phyloP scores from a whole-genome alignment of 2,329 filamentous ascomycete species.

The Podosphaera aphanis region DNA sequence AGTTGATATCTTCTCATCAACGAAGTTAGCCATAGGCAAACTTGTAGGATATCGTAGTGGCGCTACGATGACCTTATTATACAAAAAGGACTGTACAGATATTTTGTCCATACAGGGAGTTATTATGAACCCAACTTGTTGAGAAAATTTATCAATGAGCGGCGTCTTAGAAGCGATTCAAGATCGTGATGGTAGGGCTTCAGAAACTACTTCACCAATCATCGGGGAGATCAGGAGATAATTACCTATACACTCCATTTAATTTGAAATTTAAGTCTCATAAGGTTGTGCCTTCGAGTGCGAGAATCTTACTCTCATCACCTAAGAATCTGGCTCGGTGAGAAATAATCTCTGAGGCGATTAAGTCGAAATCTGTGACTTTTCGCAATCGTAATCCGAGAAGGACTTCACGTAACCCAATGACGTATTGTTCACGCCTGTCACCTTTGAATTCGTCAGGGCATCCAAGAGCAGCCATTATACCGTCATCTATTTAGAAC shows the following conservation, averaged over 20 bases:
- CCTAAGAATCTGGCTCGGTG: constrained; percentile 41
- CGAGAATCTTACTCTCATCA: constrained; percentile 39
- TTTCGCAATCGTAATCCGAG: constrained; percentile 33
- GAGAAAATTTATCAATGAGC: neutral
- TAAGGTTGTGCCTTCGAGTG: constrained; percentile 21
- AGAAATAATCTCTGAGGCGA: constrained; percentile 42
- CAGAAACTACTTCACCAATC: neutral
- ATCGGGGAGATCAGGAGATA: neutral
- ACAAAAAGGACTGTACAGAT: neutral
- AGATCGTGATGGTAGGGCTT: neutral
- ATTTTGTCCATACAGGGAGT: neutral
- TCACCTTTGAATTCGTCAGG: constrained; percentile 38
- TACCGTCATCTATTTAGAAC: constrained; percentile 37
- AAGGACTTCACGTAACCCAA: constrained; percentile 36
- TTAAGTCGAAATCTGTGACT: constrained; percentile 40
- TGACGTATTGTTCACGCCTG: constrained; percentile 35
- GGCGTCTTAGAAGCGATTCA: neutral
- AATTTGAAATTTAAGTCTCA: constrained; percentile 2
- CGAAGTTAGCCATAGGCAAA: neutral
- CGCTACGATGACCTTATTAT: neutral
- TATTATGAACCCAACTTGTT: neutral
- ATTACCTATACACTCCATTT: neutral
- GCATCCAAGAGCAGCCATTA: constrained; percentile 47
- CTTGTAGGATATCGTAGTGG: neutral
- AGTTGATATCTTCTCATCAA: neutral